Conservation (phyloP, 2,329 filamentous ascomycete species). For the Trichoderma sp. region DNA sequence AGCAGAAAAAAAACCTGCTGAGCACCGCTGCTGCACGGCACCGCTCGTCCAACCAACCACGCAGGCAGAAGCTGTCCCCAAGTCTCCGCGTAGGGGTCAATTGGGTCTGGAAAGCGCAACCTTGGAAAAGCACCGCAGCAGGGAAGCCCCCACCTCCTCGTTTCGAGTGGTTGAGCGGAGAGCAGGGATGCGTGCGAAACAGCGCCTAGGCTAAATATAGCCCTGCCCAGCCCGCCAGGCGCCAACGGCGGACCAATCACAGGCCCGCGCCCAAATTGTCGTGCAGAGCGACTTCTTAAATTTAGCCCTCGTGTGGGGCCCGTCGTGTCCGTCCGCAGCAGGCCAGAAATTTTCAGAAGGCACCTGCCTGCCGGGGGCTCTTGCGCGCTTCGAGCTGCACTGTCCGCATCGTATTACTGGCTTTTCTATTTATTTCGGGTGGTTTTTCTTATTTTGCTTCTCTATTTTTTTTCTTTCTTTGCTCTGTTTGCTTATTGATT, state of each 20-base stretch:
- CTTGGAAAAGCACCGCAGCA: conserved; percentile 3
- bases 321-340: conserved; percentile 14
- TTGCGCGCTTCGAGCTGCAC: neutral
- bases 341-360: conserved; percentile 10
- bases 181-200: conserved; percentile 20
- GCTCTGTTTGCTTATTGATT: neutral
- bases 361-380: neutral
- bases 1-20: neutral
- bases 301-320: conserved; percentile 19
- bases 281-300: conserved; percentile 20
- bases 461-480: neutral
- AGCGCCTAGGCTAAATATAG: conserved; percentile 36
- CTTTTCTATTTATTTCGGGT: neutral
- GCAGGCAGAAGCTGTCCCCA: neutral
- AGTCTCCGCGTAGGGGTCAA: conserved; percentile 2
- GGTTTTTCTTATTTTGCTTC: neutral
- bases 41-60: conserved; percentile 13
- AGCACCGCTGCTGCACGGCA: neutral
- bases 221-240: conserved; percentile 30
- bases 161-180: conserved; percentile 23
- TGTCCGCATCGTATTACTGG: neutral
- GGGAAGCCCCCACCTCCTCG: conserved; percentile 17
- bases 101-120: neutral
- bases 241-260: conserved; percentile 35
- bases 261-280: conserved; percentile 27